A percentile compares a stretch with the other conserved stretches of the same genome.
Conservation (phyloP, 106 monocot genomes). For the Hemerocallis citrina region DNA sequence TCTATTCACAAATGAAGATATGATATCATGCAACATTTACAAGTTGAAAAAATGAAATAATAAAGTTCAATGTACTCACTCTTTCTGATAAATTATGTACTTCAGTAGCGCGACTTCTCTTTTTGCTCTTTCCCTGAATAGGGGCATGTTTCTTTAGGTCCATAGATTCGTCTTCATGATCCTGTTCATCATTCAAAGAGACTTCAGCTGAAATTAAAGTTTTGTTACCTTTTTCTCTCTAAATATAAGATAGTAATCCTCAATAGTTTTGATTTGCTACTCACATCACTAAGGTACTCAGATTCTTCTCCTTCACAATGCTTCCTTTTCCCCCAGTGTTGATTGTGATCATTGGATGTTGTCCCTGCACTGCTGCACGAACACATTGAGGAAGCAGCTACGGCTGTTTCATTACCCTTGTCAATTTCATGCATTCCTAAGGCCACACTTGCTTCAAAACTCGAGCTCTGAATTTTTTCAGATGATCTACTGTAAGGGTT, state of each 20-base stretch:
- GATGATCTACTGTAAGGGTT: neutral
- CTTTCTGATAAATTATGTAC: slow-evolving; percentile 98
- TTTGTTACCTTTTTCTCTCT: too few species aligned
- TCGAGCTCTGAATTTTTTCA: slow-evolving; percentile 10
- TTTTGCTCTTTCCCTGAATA: slow-evolving; percentile 12
- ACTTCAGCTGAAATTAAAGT: neutral
- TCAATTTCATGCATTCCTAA: slow-evolving; percentile 14
- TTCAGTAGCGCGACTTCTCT: slow-evolving; percentile 77
- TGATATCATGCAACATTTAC: neutral
- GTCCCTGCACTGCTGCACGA: slow-evolving; percentile 21
- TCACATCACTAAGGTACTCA: slow-evolving; percentile 49
- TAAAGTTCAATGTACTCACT: slow-evolving; percentile 35
- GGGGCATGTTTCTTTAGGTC: slow-evolving; percentile 30
- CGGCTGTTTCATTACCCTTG: slow-evolving; percentile 31
- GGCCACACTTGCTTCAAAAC: slow-evolving; percentile 4
- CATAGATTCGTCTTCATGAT: slow-evolving; percentile 56
- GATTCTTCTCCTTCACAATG: slow-evolving; percentile 53
- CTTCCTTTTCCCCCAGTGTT: slow-evolving; percentile 37
- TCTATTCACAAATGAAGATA: slow-evolving; percentile 22
- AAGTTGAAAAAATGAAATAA: too few species aligned
- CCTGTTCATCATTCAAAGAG: slow-evolving; percentile 16
- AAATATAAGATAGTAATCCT: neutral
- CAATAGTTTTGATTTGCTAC: neutral
- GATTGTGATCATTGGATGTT: slow-evolving; percentile 35
- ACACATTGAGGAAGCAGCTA: slow-evolving; percentile 42